Percentiles rank a stretch among this genome's conserved stretches.
Conservation (phyloP, 106 monocot species). For the Amphibolis antarctica region DNA sequence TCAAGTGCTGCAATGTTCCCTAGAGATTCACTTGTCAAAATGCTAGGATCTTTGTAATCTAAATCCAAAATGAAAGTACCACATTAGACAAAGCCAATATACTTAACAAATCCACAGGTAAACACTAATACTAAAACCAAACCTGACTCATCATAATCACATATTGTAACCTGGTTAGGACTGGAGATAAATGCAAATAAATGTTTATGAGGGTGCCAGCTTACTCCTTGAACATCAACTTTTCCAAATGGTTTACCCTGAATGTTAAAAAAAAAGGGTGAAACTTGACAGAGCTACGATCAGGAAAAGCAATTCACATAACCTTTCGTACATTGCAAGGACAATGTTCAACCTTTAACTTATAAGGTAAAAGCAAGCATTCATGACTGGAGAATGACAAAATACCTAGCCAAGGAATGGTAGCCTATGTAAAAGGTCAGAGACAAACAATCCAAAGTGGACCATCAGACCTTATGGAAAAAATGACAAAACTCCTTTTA, state of each 20-base stretch:
- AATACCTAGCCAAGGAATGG: too few species aligned
- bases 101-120: background rate
- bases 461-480: too few species aligned
- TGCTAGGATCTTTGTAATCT: conserved; percentile 63
- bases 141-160: conserved; percentile 87
- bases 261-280: background rate
- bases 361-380: too few species aligned
- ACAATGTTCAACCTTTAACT: too few species aligned
- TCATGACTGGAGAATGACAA: too few species aligned
- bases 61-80: conserved; percentile 5
- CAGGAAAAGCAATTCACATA: too few species aligned
- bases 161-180: conserved; percentile 64
- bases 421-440: too few species aligned
- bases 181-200: conserved; percentile 88
- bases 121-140: background rate
- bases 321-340: too few species aligned
- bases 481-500: too few species aligned
- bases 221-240: conserved; percentile 47
- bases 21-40: conserved; percentile 71
- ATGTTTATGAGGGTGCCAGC: conserved; percentile 78
- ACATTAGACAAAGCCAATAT: conserved; percentile 1
- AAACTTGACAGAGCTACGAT: background rate
- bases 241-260: conserved; percentile 38
- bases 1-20: conserved; percentile 55
- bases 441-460: too few species aligned